Evolutionary conservation across 805 yeast genomes (phyloP), one percentile per base, ranked within the genome.

Genomic region (Teunomyces aglyptinius): DNA sequence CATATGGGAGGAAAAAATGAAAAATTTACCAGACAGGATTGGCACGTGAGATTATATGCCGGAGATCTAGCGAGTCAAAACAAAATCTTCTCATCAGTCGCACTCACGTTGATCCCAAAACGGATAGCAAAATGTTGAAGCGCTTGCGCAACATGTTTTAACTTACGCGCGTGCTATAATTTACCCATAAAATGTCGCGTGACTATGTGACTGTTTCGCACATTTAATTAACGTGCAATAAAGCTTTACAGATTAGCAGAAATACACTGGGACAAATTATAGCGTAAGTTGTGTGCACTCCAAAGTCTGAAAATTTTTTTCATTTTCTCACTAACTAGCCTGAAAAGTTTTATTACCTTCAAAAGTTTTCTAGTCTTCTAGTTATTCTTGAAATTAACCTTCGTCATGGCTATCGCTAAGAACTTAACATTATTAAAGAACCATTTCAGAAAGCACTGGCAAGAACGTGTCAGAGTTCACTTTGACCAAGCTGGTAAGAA

Each of bases 401-500:
- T 64, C 56, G 59, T 36, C 39, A 71, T 77, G 91, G 99, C 98
- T 79, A 90, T 94, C 85, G 79, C 94, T 68, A 92, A 94, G 91
- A 92, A 92, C 83, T 85, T 90, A 82, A 96, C 98, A 83, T 82
- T 92, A 82, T 87, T 89, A 85, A 89, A 89, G 86, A 92, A 92
- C 86, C 99, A 94, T 84, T 92, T 92, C 96, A 87, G 97, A 85
- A 92, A 92, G 89, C 92, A 92, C 96, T 94, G 99, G 99, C 98
- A 94, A 82, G 96, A 89, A 80, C 89, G 98, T 74, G 99, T 94
- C 84, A 89, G 83, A 77, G 97, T 89, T 70, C 99, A 95, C 90
- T 87, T 94, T 75, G 97, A 94, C 92, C 99, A 94, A 84, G 97
- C 99, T 72, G 99, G 99, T 77, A 90, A 92, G 86, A 94, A 94